Conservation (phyloP, 176 grass and related monocot genomes). For the Hsuehochloa calcarea region DNA sequence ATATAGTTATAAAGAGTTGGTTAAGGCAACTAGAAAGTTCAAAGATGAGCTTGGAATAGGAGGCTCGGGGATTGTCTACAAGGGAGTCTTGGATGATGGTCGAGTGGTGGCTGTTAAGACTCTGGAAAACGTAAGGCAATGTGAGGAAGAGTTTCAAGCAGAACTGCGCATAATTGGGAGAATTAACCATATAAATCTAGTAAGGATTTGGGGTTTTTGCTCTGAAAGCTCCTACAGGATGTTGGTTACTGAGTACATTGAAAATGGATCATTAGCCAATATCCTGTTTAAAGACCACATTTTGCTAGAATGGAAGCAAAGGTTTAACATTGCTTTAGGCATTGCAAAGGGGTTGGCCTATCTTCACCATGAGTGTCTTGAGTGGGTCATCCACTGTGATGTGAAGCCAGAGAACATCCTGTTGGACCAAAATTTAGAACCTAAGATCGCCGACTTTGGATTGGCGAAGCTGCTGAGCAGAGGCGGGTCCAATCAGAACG, state of each 20-base stretch:
- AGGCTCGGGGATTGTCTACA: conserved; percentile 47
- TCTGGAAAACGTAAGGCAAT: conserved; percentile 24
- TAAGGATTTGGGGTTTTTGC: conserved; percentile 46
- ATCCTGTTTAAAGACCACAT: conserved; percentile 27
- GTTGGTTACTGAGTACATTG: conserved; percentile 40
- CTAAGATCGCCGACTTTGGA: too few species aligned
- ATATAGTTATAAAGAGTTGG: conserved; percentile 41
- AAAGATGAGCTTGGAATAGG: conserved; percentile 42
- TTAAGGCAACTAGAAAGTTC: conserved; percentile 41
- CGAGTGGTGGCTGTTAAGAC: conserved; percentile 43
- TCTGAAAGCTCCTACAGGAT: conserved; percentile 37
- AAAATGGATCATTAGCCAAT: conserved; percentile 45
- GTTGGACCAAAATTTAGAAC: conserved; percentile 26
- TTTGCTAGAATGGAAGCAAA: conserved; percentile 34
- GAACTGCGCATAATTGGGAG: conserved; percentile 43
- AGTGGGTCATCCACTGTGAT: conserved; percentile 54
- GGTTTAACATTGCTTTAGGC: conserved; percentile 48
- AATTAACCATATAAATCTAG: conserved; percentile 59
- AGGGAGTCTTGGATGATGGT: conserved; percentile 39
- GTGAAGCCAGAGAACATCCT: conserved; percentile 53
- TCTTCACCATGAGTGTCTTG: conserved; percentile 47
- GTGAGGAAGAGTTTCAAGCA: conserved; percentile 49
- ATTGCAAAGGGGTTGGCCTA: conserved; percentile 49
- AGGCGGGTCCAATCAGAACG: conserved; percentile 18
- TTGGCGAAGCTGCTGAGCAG: background rate